A percentile compares a stretch with the other conserved stretches of the same genome.
phyloP scores from a whole-genome alignment of 1,139 yeast species.

The Hyphopichia wangnamkhiaoensis region DNA sequence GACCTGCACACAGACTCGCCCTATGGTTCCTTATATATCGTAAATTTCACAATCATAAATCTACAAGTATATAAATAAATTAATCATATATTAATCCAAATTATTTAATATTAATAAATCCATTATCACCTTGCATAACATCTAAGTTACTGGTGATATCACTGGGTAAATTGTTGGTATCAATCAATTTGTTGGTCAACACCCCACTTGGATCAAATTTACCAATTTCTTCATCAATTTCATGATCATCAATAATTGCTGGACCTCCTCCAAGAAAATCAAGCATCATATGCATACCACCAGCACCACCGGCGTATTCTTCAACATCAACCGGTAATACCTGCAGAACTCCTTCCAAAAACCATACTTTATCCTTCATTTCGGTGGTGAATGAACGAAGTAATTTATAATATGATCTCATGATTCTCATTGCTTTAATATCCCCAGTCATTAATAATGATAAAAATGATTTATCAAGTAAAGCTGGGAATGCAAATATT shows the following conservation, averaged over 20 bases:
- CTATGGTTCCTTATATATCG: too few species aligned
- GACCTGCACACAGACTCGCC: too few species aligned
- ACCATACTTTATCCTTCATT: conserved; percentile 91
- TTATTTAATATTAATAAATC: conserved; percentile 35
- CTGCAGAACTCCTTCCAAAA: conserved; percentile 85
- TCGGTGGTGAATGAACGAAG: conserved; percentile 80
- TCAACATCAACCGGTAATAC: conserved; percentile 85
- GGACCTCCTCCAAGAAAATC: conserved; percentile 81
- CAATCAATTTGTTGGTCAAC: conserved; percentile 46
- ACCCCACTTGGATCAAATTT: conserved; percentile 45
- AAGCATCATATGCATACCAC: conserved; percentile 89
- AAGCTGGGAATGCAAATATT: conserved; percentile 91
- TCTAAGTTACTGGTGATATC: conserved; percentile 52
- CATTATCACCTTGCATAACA: conserved; percentile 47
- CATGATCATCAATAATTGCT: conserved; percentile 43
- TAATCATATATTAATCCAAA: not conserved
- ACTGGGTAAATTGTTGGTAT: conserved; percentile 58
- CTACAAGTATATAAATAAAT: not conserved
- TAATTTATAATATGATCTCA: conserved; percentile 83
- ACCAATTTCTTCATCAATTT: conserved; percentile 43
- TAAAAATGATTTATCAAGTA: conserved; percentile 76
- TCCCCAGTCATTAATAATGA: conserved; percentile 82
- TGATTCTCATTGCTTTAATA: conserved; percentile 81
- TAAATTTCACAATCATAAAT: too few species aligned
- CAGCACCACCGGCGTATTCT: conserved; percentile 78